These are phyloP conservation scores for Pochonia chlamydosporia DNA, from an alignment of 2,329 filamentous ascomycete genomes.

Conservation along the genomic window DNA sequence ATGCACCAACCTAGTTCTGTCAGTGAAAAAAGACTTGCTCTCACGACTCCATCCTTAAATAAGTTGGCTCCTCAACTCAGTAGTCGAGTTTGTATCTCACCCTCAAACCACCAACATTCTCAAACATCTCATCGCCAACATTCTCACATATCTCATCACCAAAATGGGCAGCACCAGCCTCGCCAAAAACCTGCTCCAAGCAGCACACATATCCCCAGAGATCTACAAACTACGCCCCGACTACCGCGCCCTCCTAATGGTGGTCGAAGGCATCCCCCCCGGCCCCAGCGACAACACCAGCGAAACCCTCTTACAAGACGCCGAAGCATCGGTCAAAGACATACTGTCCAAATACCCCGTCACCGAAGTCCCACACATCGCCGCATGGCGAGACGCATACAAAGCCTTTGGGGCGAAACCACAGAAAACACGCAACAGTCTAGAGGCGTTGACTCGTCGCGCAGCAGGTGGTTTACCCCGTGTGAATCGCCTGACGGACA, in stretches of 20 bases:
- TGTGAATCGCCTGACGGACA: conserved; percentile 14
- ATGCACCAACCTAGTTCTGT: too few species aligned
- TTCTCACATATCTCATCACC: too few species aligned
- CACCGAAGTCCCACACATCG: conserved; percentile 12
- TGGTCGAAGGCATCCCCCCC: conserved; percentile 12
- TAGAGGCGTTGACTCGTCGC: conserved; percentile 14
- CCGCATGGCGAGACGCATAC: conserved; percentile 13
- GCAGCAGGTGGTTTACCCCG: conserved; percentile 11
- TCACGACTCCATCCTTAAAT: too few species aligned
- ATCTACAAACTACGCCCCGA: conserved; percentile 14
- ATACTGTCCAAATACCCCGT: conserved; percentile 6
- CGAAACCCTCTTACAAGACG: conserved; percentile 12
- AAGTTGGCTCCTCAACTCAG: too few species aligned
- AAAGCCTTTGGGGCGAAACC: conserved; percentile 14
- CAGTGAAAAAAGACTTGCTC: too few species aligned
- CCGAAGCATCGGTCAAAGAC: conserved; percentile 8
- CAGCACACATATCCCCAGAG: conserved; percentile 9
- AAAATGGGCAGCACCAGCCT: too few species aligned
- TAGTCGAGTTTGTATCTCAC: too few species aligned
- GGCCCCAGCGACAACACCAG: conserved; percentile 12
- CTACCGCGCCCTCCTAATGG: conserved; percentile 12
- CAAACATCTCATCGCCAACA: too few species aligned
- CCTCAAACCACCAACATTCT: too few species aligned
- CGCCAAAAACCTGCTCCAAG: neutral
- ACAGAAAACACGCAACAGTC: conserved; percentile 10